Conservation (phyloP, 1,284 basidiomycete species). For the Rhodotorula mucilaginosa region DNA sequence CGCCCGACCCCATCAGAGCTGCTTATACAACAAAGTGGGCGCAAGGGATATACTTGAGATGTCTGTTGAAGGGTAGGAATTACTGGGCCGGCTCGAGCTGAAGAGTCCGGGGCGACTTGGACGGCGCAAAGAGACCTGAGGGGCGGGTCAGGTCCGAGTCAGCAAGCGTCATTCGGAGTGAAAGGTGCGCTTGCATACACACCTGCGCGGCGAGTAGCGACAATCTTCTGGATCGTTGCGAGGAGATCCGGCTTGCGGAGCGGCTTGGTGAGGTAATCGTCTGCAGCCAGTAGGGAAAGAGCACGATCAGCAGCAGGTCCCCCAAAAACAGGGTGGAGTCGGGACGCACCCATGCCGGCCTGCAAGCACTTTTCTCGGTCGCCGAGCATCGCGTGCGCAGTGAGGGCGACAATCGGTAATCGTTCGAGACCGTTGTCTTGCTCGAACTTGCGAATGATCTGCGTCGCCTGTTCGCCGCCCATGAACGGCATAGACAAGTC, state of each 20-base stretch:
- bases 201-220: not conserved
- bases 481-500: slow-evolving; percentile 98
- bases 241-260: slow-evolving; percentile 46
- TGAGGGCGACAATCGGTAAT: slow-evolving; percentile 88
- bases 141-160: too few species aligned
- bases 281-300: slow-evolving; percentile 31
- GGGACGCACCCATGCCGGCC: slow-evolving; percentile 58
- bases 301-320: too few species aligned
- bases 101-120: not conserved
- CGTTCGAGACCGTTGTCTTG: slow-evolving; percentile 65
- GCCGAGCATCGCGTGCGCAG: slow-evolving; percentile 73
- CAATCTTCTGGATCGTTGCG: slow-evolving; percentile 43
- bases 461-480: slow-evolving; percentile 73
- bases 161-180: not conserved
- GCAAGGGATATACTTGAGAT: too few species aligned
- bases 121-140: not conserved
- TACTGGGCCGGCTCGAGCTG: not conserved
- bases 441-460: slow-evolving; percentile 70
- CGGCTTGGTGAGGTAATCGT: slow-evolving; percentile 56
- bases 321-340: too few species aligned
- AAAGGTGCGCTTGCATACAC: not conserved
- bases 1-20: too few species aligned
- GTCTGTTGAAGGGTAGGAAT: too few species aligned
- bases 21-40: too few species aligned
- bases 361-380: slow-evolving; percentile 89